A percentile compares a stretch with the other conserved stretches of the same genome.
Evolutionary conservation across 352 stramenopile species (phyloP).

Genomic region (Plasmopara viticola): DNA sequence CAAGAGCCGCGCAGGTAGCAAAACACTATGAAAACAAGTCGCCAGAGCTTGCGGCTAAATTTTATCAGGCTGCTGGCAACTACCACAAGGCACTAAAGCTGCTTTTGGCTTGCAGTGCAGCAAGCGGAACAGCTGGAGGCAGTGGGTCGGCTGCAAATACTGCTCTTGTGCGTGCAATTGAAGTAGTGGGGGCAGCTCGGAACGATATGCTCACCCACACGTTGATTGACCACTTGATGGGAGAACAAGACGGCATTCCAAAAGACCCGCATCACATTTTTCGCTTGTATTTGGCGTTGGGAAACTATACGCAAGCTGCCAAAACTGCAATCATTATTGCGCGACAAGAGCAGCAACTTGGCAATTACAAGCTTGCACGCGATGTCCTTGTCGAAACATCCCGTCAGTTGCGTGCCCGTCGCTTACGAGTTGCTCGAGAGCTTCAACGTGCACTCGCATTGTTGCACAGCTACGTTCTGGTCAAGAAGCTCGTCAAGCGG

Average conservation of each 20-base stretch:
- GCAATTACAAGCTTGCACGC: conserved; percentile 90
- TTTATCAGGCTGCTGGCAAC: conserved; percentile 86
- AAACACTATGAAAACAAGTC: conserved; percentile 84
- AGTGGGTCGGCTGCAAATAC: conserved; percentile 50
- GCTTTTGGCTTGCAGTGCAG: conserved; percentile 73
- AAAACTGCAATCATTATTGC: conserved; percentile 94
- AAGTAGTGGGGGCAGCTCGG: conserved; percentile 88
- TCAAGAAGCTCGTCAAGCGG: conserved; percentile 89
- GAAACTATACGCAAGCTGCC: conserved; percentile 89
- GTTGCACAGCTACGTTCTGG: conserved; percentile 91
- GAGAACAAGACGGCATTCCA: conserved; percentile 89
- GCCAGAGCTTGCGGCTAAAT: conserved; percentile 76
- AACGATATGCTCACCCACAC: conserved; percentile 94
- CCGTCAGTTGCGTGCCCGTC: conserved; percentile 75
- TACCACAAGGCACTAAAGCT: conserved; percentile 88
- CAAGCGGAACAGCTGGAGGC: conserved; percentile 7
- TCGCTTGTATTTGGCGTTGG: conserved; percentile 91
- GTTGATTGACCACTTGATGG: conserved; percentile 94
- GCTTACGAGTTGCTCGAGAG: conserved; percentile 84
- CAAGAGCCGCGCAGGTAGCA: conserved; percentile 85
- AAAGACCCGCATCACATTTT: conserved; percentile 95
- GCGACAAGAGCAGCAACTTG: conserved; percentile 88
- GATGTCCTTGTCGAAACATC: conserved; percentile 90
- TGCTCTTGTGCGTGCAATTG: conserved; percentile 85
- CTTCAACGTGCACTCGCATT: conserved; percentile 84